Evolutionary conservation across 768 basidiomycete genomes (phyloP).

Genomic region (Hypholoma sublateritium): DNA sequence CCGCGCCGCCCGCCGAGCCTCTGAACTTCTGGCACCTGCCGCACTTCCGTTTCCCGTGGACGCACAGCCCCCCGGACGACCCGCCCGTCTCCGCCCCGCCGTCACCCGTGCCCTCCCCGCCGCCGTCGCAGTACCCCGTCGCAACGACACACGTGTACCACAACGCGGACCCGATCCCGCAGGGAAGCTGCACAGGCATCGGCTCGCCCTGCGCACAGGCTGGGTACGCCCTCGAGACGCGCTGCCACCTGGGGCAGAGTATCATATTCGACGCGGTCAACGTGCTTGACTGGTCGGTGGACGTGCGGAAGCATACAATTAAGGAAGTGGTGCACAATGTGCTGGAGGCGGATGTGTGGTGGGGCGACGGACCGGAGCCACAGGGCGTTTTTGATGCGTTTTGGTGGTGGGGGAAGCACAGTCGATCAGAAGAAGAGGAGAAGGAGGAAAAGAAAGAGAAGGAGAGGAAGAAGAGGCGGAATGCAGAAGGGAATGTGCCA

Average conservation of each 20-base stretch:
- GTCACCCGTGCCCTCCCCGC: constrained; percentile 12
- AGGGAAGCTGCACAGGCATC: constrained; percentile 77
- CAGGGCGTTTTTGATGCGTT: constrained; percentile 12
- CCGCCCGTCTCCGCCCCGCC: constrained; percentile 13
- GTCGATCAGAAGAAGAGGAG: background rate
- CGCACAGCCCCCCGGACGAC: constrained; percentile 36
- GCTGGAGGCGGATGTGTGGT: constrained; percentile 51
- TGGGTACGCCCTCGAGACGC: constrained; percentile 86
- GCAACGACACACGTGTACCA: constrained; percentile 83
- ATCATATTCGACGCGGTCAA: constrained; percentile 87
- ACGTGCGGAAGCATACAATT: constrained; percentile 77
- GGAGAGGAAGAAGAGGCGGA: constrained; percentile 10
- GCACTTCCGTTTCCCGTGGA: constrained; percentile 38
- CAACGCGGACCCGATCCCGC: constrained; percentile 90
- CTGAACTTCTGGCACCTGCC: constrained; percentile 7
- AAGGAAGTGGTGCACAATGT: constrained; percentile 64
- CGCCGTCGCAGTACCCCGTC: constrained; percentile 27
- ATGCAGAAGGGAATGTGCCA: constrained; percentile 48
- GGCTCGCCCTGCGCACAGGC: constrained; percentile 75
- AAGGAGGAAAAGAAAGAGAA: constrained; percentile 27
- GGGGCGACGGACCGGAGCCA: constrained; percentile 39
- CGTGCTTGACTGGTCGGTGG: constrained; percentile 78
- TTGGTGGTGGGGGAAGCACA: background rate
- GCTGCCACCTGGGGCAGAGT: constrained; percentile 88
- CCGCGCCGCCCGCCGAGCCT: background rate